Evolutionary conservation across 192 early-diverging fungal species (phyloP), one percentile per base, ranked within the genome.

Genomic region (Gamsiella multidivaricata): DNA sequence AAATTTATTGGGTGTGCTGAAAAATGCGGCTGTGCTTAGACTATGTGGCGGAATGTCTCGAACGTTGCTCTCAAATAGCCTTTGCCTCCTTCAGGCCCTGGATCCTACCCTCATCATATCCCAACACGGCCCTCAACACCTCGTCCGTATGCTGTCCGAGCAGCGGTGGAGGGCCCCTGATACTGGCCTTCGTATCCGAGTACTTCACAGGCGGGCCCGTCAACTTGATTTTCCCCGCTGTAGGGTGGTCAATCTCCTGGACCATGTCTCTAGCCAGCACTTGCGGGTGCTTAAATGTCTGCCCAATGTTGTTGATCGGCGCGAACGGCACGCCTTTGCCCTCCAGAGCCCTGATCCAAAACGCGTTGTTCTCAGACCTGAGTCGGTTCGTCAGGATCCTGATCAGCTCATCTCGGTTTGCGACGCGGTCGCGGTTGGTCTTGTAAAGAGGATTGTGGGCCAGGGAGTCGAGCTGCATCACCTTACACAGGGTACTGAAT

Each of bases 61-160:
- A n/a, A n/a, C n/a, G n/a, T n/a, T n/a, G n/a, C n/a, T n/a, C n/a
- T n/a, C n/a, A 82, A 59, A 90, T 72, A 15, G 75, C 85, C 32
- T 71, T 79, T 8, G 81, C 65, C 28, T 49, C 49, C 50, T 56
- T 73, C 34, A 90, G 56, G 1, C 52, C 43, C 1, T 73, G 75
- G 23, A 97, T 87, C 47, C 89, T 85, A 6, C 72, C 39, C 15
- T 87, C 61, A 8, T 70, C 69, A 73, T 94, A 96, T 1, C 89
- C 88, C 22, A 95, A 78, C 12, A 94, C 75, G 1, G 79, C 61
- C 22, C 37, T 59, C 62, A 98, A 79, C 18, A 98, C 84, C 36
- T 93, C 88, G n/a, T 84, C 80, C 7, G 95, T 97, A 82, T 98
- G 96, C 68, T 97, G 88, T 36, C 96, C 97, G 15, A 97, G 81